Percentiles rank a stretch among this genome's conserved stretches.
These are phyloP conservation scores for Verruconis gallopava DNA, from an alignment of 2,329 filamentous ascomycete species.

Conservation along the genomic window DNA sequence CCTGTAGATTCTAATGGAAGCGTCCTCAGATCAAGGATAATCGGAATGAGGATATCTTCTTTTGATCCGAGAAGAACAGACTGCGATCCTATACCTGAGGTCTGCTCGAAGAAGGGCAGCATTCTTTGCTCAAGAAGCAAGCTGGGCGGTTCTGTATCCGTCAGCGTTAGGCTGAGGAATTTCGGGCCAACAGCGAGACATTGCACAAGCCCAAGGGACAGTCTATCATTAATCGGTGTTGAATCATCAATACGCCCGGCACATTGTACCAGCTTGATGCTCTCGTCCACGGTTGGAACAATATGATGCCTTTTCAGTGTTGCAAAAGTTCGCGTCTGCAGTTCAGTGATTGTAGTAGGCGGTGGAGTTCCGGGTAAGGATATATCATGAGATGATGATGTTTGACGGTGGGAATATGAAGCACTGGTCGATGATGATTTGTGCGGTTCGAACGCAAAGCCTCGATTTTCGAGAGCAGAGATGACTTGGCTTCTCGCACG, in stretches of 20 bases:
- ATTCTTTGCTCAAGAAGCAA: slow-evolving; percentile 59
- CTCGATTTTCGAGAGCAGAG: slow-evolving; percentile 60
- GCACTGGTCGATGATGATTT: slow-evolving; percentile 49
- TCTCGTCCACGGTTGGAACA: slow-evolving; percentile 54
- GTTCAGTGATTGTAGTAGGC: slow-evolving; percentile 62
- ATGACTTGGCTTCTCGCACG: slow-evolving; percentile 64
- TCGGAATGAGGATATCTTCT: slow-evolving; percentile 62
- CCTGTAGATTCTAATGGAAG: slow-evolving; percentile 81
- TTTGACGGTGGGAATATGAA: slow-evolving; percentile 30
- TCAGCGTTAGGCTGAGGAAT: slow-evolving; percentile 63
- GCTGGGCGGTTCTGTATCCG: slow-evolving; percentile 60
- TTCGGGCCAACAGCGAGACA: slow-evolving; percentile 36
- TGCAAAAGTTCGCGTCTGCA: slow-evolving; percentile 71
- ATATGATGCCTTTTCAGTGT: slow-evolving; percentile 70
- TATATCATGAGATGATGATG: slow-evolving; percentile 33
- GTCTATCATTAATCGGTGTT: slow-evolving; percentile 16
- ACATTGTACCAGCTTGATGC: slow-evolving; percentile 66
- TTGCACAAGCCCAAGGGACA: slow-evolving; percentile 35
- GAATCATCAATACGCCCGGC: slow-evolving; percentile 45
- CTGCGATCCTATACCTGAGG: slow-evolving; percentile 27
- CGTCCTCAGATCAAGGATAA: slow-evolving; percentile 72
- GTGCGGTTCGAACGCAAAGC: slow-evolving; percentile 65
- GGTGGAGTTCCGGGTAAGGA: slow-evolving; percentile 54
- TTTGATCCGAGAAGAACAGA: slow-evolving; percentile 66
- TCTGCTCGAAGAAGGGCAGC: slow-evolving; percentile 38